Conservation (phyloP, 2,329 filamentous ascomycete genomes). For the Aspergillus persii region DNA sequence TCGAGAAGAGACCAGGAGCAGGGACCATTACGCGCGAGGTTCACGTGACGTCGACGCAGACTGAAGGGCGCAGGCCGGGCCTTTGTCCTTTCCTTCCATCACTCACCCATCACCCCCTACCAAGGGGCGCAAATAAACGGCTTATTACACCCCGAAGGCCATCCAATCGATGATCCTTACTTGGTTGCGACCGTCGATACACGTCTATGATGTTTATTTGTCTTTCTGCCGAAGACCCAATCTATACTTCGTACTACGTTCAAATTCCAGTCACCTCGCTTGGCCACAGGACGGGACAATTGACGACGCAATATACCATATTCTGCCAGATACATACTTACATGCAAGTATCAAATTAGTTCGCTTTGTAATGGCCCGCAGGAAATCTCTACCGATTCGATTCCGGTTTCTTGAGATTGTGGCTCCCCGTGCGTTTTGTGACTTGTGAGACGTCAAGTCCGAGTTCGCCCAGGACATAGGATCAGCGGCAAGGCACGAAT, state of each 20-base stretch:
- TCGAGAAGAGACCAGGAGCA: background rate
- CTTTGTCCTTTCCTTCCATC: background rate
- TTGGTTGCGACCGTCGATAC: background rate
- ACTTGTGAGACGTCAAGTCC: slow-evolving; percentile 17
- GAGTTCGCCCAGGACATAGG: background rate
- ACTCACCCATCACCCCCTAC: background rate
- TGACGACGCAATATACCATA: background rate
- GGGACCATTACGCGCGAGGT: background rate
- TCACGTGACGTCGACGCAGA: slow-evolving; percentile 2
- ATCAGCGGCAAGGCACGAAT: slow-evolving; percentile 9
- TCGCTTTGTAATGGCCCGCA: background rate
- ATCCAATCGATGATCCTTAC: background rate
- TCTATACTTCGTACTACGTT: no score
- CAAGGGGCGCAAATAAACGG: background rate
- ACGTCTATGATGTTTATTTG: background rate
- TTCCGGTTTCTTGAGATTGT: background rate
- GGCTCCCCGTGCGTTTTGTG: slow-evolving; percentile 1
- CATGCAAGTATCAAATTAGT: slow-evolving; percentile 11
- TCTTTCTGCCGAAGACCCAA: background rate
- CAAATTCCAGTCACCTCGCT: background rate
- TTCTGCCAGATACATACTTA: background rate
- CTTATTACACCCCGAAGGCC: no score
- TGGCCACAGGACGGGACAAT: background rate
- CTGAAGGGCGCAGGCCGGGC: background rate
- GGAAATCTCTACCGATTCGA: background rate